These are phyloP conservation scores for Gastrolobium bilobum DNA, from an alignment of 306 rosid genomes.

Conservation along the genomic window DNA sequence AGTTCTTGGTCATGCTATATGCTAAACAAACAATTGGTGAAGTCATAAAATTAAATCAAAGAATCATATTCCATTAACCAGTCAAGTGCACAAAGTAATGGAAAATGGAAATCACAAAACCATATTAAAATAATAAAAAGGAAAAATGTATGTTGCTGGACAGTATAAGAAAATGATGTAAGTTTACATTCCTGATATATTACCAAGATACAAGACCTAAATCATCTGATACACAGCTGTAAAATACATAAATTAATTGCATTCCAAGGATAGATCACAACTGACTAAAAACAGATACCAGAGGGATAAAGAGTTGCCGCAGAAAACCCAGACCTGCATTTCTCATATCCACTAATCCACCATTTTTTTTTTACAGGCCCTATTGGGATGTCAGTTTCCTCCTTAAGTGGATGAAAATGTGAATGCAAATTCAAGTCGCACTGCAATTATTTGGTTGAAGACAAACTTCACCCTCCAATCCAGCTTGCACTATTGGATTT, in stretches of 20 bases:
- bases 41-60: conserved; percentile 3
- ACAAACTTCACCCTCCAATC: conserved; percentile 40
- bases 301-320: conserved; percentile 31
- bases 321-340: conserved; percentile 45
- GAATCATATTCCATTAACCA: conserved; percentile 45
- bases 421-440: conserved; percentile 37
- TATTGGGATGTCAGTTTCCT: conserved; percentile 34
- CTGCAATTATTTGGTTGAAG: conserved; percentile 42
- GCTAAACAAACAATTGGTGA: conserved; percentile 14
- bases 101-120: conserved; percentile 46
- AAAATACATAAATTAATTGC: conserved; percentile 47
- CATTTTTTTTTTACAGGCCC: conserved; percentile 16
- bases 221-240: conserved; percentile 42
- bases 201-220: conserved; percentile 54
- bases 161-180: conserved; percentile 41
- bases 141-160: conserved; percentile 35
- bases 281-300: conserved; percentile 33
- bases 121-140: not conserved
- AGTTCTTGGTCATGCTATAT: not conserved
- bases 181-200: conserved; percentile 51
- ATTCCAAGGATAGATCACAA: conserved; percentile 47
- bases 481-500: conserved; percentile 40
- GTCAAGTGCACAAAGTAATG: conserved; percentile 35
- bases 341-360: conserved; percentile 6
- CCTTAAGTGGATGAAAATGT: conserved; percentile 37